phyloP scores from a whole-genome alignment of 139 green algal genomes.

The Chlamydomonas schloesseri region DNA sequence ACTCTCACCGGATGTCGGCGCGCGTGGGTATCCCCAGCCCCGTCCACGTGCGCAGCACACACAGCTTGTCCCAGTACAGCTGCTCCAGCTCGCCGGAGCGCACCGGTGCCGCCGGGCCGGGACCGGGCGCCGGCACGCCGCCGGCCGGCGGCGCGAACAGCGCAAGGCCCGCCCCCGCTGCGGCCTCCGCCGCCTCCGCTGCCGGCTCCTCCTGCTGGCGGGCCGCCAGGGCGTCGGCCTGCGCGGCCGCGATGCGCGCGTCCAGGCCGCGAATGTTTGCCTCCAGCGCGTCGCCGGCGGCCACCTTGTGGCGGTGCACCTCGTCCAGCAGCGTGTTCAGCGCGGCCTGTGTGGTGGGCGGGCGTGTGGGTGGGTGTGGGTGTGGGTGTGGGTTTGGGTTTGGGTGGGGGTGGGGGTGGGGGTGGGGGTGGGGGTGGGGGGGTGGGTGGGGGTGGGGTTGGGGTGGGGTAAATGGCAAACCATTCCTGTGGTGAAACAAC shows the following conservation, averaged over 20 bases:
- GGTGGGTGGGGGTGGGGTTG: background rate
- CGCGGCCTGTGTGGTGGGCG: conserved; percentile 2
- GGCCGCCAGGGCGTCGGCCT: background rate
- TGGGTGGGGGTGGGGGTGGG: background rate
- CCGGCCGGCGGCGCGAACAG: conserved; percentile 1
- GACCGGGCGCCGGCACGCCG: conserved; percentile 16
- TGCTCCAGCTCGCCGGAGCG: background rate
- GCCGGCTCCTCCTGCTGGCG: background rate
- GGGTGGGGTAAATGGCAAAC: no score
- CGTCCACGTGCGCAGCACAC: conserved; percentile 27
- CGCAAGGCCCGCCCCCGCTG: background rate
- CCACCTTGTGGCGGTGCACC: conserved; percentile 24
- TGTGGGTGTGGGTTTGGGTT: background rate
- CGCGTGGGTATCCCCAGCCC: conserved; percentile 37
- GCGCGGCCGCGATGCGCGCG: conserved; percentile 3
- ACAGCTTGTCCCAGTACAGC: conserved; percentile 41
- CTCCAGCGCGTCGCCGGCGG: conserved; percentile 33
- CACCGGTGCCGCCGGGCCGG: background rate
- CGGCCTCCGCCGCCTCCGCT: background rate
- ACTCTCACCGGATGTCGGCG: conserved; percentile 7
- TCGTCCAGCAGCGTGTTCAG: conserved; percentile 27
- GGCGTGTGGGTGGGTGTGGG: background rate
- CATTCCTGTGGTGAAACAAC: no score
- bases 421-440: background rate
- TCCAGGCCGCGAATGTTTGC: background rate